Base-by-base conservation (phyloP, 1,284 basidiomycete species). In the Melampsora larici-populina region DNA sequence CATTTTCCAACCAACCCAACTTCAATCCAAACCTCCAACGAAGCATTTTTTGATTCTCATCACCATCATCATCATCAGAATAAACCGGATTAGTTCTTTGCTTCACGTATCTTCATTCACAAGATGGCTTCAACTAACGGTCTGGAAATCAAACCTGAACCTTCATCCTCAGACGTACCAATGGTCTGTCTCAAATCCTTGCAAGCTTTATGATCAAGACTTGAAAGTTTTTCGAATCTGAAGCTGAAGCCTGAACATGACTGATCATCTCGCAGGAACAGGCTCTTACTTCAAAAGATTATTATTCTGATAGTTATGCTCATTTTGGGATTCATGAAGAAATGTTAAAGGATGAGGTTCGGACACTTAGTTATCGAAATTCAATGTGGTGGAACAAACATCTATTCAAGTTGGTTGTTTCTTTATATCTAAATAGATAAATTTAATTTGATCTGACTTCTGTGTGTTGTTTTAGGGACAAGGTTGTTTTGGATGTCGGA, bases 251-350 rank as follows among this genome's bases (percentile, higher is more conserved):
- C 17, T 55, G 6, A 55, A 55, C 17, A 55, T 55, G 3, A 18
- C 24, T 55, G 4, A 21, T 24, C 51, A 36, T 36, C 17, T 24
- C 17, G 13, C 51, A 55, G 51, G 51, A 55, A 24, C 3, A 55
- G 51, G 2, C 17, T 3, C 51, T 55, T 15, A 55, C 51, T 15
- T 55, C 51, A 2, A 55, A 55, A 24, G 51, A 55, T 67, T 26
- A 70, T 49, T 78, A 71, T 46, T 70, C 64, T 33, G 90, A 91
- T 84, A 96, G 93, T 75, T 97, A 97, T 84, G 94, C 94, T 64
- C 94, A 97, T 86, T 96, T 96, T 81, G 94, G 92, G 80, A 97
- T 97, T 82, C 94, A 97, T 85, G 95, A 97, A 86, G 97, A 99
- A 86, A 99, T 99, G 97, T 87, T 99, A 84, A 99, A 99, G 86